Percentiles rank a stretch among this genome's conserved stretches.
phyloP scores from a whole-genome alignment of 2,329 filamentous ascomycete species.

The Neospermospora avenae region DNA sequence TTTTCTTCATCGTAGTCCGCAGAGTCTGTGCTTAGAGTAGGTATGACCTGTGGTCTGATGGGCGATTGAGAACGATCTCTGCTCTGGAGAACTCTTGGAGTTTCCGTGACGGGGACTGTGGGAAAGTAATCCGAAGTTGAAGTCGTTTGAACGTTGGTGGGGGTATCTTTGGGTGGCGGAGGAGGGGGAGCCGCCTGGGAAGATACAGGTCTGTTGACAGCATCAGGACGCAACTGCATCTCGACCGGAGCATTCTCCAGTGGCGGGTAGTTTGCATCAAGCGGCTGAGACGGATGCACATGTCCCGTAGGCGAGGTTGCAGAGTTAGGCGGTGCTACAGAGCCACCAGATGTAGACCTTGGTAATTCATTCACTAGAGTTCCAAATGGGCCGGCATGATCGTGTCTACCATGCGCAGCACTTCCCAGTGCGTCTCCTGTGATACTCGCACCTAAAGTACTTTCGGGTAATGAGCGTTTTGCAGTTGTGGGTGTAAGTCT shows the following conservation, averaged over 20 bases:
- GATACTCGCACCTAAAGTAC: slow-evolving; percentile 14
- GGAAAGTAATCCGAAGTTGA: slow-evolving; percentile 20
- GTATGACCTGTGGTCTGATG: slow-evolving; percentile 16
- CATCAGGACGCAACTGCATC: slow-evolving; percentile 26
- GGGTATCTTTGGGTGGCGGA: slow-evolving; percentile 44
- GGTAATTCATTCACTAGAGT: background rate
- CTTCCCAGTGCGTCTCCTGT: slow-evolving; percentile 36
- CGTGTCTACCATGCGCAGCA: slow-evolving; percentile 40
- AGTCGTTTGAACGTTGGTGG: background rate
- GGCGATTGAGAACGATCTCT: slow-evolving; percentile 14
- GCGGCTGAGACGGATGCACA: slow-evolving; percentile 22
- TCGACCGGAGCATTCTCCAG: slow-evolving; percentile 23
- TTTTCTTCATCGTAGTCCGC: slow-evolving; percentile 52
- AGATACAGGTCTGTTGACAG: slow-evolving; percentile 32
- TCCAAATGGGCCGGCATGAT: slow-evolving; percentile 10
- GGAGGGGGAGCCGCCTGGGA: slow-evolving; percentile 40
- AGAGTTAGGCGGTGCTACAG: slow-evolving; percentile 25
- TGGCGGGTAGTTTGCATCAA: slow-evolving; percentile 28
- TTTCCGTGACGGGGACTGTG: slow-evolving; percentile 14
- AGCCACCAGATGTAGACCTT: background rate
- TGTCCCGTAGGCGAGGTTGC: slow-evolving; percentile 26
- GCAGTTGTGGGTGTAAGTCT: slow-evolving; percentile 30
- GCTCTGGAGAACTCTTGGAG: background rate
- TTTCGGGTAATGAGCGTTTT: slow-evolving; percentile 22
- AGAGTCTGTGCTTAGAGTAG: slow-evolving; percentile 25